Evolutionary conservation across 176 grass and related monocot species (phyloP), one percentile per base, ranked within the genome.

Genomic region (Puccinellia tenuiflora): DNA sequence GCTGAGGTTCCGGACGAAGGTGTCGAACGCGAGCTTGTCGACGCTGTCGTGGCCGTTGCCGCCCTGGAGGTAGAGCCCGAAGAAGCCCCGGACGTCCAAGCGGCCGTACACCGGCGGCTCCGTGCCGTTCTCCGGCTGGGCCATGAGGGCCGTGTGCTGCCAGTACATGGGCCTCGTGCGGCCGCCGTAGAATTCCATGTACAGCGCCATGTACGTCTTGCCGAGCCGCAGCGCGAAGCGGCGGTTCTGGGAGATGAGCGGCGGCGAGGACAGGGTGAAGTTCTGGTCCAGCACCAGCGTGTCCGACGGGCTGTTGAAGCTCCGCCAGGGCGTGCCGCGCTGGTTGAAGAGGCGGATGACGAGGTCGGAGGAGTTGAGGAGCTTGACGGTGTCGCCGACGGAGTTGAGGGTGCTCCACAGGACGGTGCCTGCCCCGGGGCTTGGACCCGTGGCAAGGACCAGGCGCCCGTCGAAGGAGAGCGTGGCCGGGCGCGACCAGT

Each of bases 271-370:
- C 42, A 15, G 1, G 39, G 89, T 91, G 83, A 94, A 89, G 88
- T 94, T 94, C 77, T 94, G 92, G 42, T 50, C 84, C 45, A 89
- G 67, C 45, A 97, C 91, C 0, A 97, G 91, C 14, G 94, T 97
- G 78, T 93, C 86, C 3, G 86, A 91, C 6, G 88, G 91, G 71
- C 55, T 14, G 46, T 87, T 47, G 79, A 97, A 93, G 85, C 91
- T 93, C 22, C 89, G 88, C 94, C 94, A 97, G 24, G 83, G 14
- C 22, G 38, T 38, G 0, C 2, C 3, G 5, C 21, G 25, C n/a
- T 8, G 9, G 18, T 57, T 74, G 66, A 70, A 84, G 1, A 56
- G 73, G 39, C 28, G 83, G 13, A 86, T 35, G 48, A 97, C 63
- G 26, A 97, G 89, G 45, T 91, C 91, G 16, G 91, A 97, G 1